Evolutionary conservation across 352 stramenopile species (phyloP).

Genomic region (Phytophthora aleatoria): DNA sequence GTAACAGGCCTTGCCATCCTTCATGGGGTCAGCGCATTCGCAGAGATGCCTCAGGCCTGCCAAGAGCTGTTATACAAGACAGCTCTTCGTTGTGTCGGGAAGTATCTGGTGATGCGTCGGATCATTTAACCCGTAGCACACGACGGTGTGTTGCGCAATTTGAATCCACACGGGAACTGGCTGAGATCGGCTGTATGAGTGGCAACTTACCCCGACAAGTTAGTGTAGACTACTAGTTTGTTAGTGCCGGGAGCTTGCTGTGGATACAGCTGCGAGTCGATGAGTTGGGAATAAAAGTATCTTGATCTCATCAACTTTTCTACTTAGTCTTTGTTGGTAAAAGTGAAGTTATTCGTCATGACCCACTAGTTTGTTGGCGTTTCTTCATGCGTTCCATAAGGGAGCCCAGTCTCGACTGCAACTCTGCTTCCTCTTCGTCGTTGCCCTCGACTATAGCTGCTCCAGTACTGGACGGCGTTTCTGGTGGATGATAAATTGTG

Average conservation of each 20-base stretch:
- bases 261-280: constrained; percentile 5
- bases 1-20: constrained; percentile 32
- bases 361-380: constrained; percentile 22
- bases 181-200: constrained; percentile 11
- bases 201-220: constrained; percentile 13
- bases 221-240: constrained; percentile 14
- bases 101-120: constrained; percentile 28
- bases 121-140: constrained; percentile 35
- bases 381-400: constrained; percentile 46
- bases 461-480: constrained; percentile 23
- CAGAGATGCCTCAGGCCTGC: background rate
- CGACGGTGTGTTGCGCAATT: constrained; percentile 40
- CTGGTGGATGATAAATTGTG: background rate
- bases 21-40: constrained; percentile 38
- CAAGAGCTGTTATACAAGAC: constrained; percentile 23
- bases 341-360: background rate
- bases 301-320: background rate
- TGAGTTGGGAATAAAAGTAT: background rate
- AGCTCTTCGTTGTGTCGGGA: constrained; percentile 28
- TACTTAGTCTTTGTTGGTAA: background rate
- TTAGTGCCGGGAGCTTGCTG: constrained; percentile 14
- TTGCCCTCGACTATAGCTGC: constrained; percentile 17
- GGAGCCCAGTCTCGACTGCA: constrained; percentile 41
- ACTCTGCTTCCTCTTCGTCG: constrained; percentile 18
- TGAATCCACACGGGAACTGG: constrained; percentile 34